phyloP scores from a whole-genome alignment of 768 basidiomycete species.

The Kwoniella bestiolae region DNA sequence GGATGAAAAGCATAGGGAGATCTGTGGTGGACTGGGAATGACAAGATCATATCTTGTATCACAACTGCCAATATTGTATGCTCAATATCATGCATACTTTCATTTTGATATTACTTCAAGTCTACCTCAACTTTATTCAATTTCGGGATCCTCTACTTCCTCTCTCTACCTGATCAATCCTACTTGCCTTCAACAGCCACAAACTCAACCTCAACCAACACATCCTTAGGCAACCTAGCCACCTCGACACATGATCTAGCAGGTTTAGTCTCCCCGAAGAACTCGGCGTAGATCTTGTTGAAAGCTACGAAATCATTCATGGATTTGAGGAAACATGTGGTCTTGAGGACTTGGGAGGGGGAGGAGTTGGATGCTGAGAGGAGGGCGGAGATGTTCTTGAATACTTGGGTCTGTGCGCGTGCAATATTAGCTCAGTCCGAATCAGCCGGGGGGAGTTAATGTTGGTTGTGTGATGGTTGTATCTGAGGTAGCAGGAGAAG shows the following conservation, averaged over 20 bases:
- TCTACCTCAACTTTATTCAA: too few relatives aligned
- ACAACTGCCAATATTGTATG: neutral
- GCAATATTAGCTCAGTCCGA: too few relatives aligned
- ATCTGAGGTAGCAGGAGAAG: too few relatives aligned
- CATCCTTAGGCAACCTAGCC: conserved; percentile 82
- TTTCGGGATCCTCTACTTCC: too few relatives aligned
- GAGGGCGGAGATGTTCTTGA: conserved; percentile 83
- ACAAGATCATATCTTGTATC: neutral
- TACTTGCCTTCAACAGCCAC: conserved; percentile 48
- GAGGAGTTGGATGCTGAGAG: conserved; percentile 80
- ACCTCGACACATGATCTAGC: conserved; percentile 88
- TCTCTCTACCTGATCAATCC: too few relatives aligned
- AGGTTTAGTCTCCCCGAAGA: conserved; percentile 90
- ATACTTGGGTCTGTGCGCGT: conserved; percentile 67
- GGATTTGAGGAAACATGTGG: conserved; percentile 88
- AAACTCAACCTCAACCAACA: conserved; percentile 84
- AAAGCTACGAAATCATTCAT: conserved; percentile 88
- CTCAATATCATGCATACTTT: neutral
- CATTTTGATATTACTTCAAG: neutral
- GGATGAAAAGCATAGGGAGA: too few relatives aligned
- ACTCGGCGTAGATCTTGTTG: conserved; percentile 78
- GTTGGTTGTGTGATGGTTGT: neutral
- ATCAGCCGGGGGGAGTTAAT: neutral
- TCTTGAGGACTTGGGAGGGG: conserved; percentile 82
- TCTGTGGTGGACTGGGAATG: too few relatives aligned